Conservation (phyloP, 345 rosid genomes). For the Citropsis articulata region DNA sequence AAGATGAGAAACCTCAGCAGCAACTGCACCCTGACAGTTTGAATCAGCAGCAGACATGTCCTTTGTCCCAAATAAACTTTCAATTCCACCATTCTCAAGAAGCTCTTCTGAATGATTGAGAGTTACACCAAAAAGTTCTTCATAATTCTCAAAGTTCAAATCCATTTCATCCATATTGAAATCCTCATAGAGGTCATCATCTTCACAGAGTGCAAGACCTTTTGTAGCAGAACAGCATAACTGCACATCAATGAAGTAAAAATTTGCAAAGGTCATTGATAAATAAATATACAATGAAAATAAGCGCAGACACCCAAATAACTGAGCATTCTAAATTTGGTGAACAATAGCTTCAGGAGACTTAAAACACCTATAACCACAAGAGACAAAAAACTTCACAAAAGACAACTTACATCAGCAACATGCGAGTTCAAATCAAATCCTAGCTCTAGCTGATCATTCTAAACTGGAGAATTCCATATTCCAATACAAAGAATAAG, state of each 20-base stretch:
- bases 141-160: conserved; percentile 83
- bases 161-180: conserved; percentile 81
- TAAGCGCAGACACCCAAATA: neutral
- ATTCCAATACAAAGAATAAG: neutral
- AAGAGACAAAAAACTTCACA: neutral
- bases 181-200: conserved; percentile 56
- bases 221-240: conserved; percentile 38
- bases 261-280: conserved; percentile 8
- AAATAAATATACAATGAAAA: conserved; percentile 10
- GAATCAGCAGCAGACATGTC: conserved; percentile 59
- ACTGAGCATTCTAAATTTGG: neutral
- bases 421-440: neutral
- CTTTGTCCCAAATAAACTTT: conserved; percentile 67
- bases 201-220: conserved; percentile 45
- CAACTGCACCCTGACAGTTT: conserved; percentile 50
- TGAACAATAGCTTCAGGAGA: neutral
- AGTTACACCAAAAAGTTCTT: conserved; percentile 87
- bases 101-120: conserved; percentile 76
- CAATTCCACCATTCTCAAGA: conserved; percentile 80
- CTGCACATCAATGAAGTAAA: conserved; percentile 35
- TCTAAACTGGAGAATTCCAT: neutral
- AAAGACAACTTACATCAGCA: neutral
- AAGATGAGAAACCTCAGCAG: conserved; percentile 56
- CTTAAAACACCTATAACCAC: neutral
- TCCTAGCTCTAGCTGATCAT: neutral